These are phyloP conservation scores for Rhinocladiella mackenziei DNA, from an alignment of 2,329 filamentous ascomycete species.

Conservation along the genomic window DNA sequence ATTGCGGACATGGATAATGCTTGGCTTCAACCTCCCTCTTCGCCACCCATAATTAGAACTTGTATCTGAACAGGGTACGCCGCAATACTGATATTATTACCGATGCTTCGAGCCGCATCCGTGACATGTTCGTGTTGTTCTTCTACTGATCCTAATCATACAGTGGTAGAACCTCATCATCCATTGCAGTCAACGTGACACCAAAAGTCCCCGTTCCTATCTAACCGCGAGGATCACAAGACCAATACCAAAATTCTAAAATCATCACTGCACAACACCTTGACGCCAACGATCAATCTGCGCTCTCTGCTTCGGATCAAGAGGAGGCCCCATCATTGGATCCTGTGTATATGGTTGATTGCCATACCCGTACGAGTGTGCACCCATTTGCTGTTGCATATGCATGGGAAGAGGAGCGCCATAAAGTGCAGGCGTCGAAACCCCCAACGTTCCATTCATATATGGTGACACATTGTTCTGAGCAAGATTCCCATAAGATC, in stretches of 20 bases:
- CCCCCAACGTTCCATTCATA: conserved; percentile 9
- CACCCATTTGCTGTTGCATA: conserved; percentile 16
- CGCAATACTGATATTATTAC: no score
- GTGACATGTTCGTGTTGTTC: no score
- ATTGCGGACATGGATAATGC: neutral
- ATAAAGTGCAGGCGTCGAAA: conserved; percentile 5
- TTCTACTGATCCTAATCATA: no score
- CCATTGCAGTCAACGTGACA: no score
- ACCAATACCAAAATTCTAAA: neutral
- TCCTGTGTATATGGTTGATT: conserved; percentile 21
- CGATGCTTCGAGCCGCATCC: no score
- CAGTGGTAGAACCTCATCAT: no score
- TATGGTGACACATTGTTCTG: conserved; percentile 16
- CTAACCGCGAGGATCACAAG: neutral
- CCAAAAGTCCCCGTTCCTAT: no score
- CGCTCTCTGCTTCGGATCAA: conserved; percentile 51
- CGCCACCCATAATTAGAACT: no score
- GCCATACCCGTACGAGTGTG: conserved; percentile 18
- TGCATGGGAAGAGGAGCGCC: conserved; percentile 24
- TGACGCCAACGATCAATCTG: conserved; percentile 58
- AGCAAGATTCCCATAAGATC: conserved; percentile 10
- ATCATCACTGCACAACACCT: conserved; percentile 21
- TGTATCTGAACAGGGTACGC: no score
- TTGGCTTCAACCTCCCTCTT: no score
- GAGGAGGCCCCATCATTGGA: conserved; percentile 34